Evolutionary conservation across 176 grass and related monocot species (phyloP), one percentile per base, ranked within the genome.

Genomic region (Cenchrus purpureus): DNA sequence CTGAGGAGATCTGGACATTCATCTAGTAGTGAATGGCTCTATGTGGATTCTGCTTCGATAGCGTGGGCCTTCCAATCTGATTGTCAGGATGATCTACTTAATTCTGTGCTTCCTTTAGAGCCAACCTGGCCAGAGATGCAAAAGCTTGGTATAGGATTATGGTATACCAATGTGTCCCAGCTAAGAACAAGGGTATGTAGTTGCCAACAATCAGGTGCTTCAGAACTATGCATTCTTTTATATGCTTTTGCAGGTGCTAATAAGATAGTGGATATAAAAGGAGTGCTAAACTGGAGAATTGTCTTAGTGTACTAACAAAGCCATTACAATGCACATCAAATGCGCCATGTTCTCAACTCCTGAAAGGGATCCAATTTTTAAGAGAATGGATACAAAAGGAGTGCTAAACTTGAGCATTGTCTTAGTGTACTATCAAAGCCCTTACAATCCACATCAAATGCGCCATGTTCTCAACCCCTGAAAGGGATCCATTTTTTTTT

Each of bases 31-130:
- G 86, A 95, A 85, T 52, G 64, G 48, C 82, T 79, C 69, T 32
- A 22, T 78, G 45, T 95, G 68, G 80, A 90, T 91, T 95, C 93
- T 76, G 69, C 87, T 87, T 92, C 90, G 50, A 85, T 95, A 80
- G 91, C 91, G 51, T 95, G 95, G 95, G 95, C 95, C 28, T 85
- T 93, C 82, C 95, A 95, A 80, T 95, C 95, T 90, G 91, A 93
- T 73, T 98, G 95, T 84, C 93, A 98, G 83, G 93, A 95, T 80
- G 95, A 98, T 93, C 91, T 98, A 65, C 95, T 98, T 84, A 95
- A 87, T 88, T 93, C 88, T 72, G 72, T 95, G 83, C 89, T 98
- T 84, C 83, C 95, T 74, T 63, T 80, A 54, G 95, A 98, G 37
- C 86, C 89, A 62, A 93, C 87, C 69, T 98, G 95, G 95, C 61